phyloP scores from a whole-genome alignment of 2,329 filamentous ascomycete species.

The Huntiella moniliformis region DNA sequence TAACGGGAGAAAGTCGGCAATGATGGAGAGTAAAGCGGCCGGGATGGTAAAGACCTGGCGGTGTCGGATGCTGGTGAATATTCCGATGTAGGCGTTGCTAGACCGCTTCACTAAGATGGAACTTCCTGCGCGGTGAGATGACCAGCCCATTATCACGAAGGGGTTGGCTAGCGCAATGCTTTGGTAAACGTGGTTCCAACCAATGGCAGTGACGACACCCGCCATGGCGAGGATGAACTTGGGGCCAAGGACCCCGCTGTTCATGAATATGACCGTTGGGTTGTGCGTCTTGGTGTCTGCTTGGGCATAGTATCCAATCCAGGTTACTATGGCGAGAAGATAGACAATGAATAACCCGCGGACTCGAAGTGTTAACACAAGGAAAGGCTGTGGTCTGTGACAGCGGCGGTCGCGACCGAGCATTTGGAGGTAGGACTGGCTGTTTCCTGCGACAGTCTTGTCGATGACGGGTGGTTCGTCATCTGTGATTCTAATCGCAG shows the following conservation, averaged over 20 bases:
- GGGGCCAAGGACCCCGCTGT: constrained; percentile 6
- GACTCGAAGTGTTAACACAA: not conserved
- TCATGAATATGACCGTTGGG: constrained; percentile 6
- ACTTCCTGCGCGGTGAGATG: constrained; percentile 4
- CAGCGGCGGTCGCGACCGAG: not conserved
- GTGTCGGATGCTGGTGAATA: constrained; percentile 5
- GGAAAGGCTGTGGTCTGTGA: constrained; percentile 5
- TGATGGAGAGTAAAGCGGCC: not conserved
- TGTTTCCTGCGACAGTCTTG: not conserved
- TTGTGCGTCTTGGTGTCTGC: not conserved
- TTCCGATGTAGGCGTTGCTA: constrained; percentile 8
- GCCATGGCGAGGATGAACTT: constrained; percentile 8
- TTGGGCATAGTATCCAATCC: constrained; percentile 7
- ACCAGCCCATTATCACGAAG: constrained; percentile 13
- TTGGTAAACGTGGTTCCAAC: constrained; percentile 7
- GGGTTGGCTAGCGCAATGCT: constrained; percentile 14
- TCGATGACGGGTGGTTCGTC: not conserved
- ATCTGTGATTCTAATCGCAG: constrained; percentile 1
- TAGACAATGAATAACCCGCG: constrained; percentile 2
- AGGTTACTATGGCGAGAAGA: constrained; percentile 1
- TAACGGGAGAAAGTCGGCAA: constrained; percentile 7
- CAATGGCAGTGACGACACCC: constrained; percentile 3
- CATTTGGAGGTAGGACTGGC: too few relatives aligned
- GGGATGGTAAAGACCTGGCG: constrained; percentile 1
- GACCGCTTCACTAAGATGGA: constrained; percentile 8